Base-by-base conservation (phyloP, 2,329 filamentous ascomycete species). In the Aureobasidium subglaciale region DNA sequence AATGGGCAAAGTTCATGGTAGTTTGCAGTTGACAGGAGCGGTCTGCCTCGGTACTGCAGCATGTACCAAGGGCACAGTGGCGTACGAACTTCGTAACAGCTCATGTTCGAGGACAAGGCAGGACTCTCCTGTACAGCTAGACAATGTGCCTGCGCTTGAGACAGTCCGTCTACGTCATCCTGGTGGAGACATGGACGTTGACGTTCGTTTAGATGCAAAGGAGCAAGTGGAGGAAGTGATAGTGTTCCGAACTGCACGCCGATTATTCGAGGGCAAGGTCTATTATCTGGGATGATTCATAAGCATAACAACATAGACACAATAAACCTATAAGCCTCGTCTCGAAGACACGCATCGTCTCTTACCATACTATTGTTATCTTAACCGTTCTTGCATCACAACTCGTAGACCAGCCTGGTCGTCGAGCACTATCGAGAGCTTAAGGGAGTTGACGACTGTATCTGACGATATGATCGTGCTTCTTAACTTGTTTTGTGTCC, bases 1-100 rank as follows among this genome's bases (percentile, higher is more conserved):
- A 32, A 68, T 68, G 67, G 65, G 65, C 8, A 66, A 65, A 34
- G 62, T 64, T 27, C 67, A 68, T 40, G 65, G 66, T 24, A 66
- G 64, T 41, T 53, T 68, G 43, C 67, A 68, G 46, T 60, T 68
- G n/a, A 68, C 66, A 8, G 67, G 67, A 3, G 67, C 67, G 8
- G 67, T 67, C 9, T 68, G 65, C 48, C 48, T 68, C 13, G 65
- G 59, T 5, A 61, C 65, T 13, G 66, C 66, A 8, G 63, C 62
- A 10, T 67, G 65, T 42, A 63, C 64, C 13, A 58, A 64, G 24
- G 66, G 64, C 20, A 68, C 65, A 2, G 56, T 67, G 1, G 65
- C 65, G 10, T 60, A 66, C 48, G 18, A 43, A 4, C 56, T 62
- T 40, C 48, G 48, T 6, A 20, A 20, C 5, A 15, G 5, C 4